These are phyloP conservation scores for Calophaca sinica DNA, from an alignment of 306 rosid genomes.

Conservation along the genomic window DNA sequence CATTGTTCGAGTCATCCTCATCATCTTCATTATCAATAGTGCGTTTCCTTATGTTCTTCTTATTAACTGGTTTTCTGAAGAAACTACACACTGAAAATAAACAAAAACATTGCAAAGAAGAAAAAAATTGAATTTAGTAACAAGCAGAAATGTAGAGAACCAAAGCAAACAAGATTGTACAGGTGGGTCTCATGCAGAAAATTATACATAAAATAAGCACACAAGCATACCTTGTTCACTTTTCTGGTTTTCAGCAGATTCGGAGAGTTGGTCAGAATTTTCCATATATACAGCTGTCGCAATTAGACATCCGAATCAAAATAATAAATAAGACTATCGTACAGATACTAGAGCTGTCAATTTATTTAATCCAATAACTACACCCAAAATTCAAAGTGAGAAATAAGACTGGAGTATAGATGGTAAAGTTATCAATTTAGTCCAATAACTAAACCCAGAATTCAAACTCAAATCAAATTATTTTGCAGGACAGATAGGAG, in stretches of 20 bases:
- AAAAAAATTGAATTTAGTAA: background rate
- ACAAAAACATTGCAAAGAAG: background rate
- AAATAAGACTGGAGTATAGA: too few species aligned
- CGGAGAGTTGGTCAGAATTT: slow-evolving; percentile 38
- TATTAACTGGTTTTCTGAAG: slow-evolving; percentile 54
- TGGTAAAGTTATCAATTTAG: too few species aligned
- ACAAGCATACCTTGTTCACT: slow-evolving; percentile 47
- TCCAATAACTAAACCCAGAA: too few species aligned
- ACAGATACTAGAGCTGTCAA: too few species aligned
- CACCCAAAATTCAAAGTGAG: too few species aligned
- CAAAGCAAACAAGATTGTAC: background rate
- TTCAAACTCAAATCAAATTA: too few species aligned
- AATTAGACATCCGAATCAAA: background rate
- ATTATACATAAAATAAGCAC: slow-evolving; percentile 3
- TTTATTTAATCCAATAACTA: too few species aligned
- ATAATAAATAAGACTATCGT: background rate
- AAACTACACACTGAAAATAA: slow-evolving; percentile 52
- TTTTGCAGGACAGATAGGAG: too few species aligned
- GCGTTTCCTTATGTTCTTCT: slow-evolving; percentile 52
- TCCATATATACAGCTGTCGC: slow-evolving; percentile 35
- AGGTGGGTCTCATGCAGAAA: background rate
- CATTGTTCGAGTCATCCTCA: slow-evolving; percentile 46
- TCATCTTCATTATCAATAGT: slow-evolving; percentile 47
- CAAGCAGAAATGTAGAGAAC: background rate
- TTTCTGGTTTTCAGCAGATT: slow-evolving; percentile 47